Base-by-base conservation (phyloP, 2,329 filamentous ascomycete species). In the Aspergillus sclerotialis region DNA sequence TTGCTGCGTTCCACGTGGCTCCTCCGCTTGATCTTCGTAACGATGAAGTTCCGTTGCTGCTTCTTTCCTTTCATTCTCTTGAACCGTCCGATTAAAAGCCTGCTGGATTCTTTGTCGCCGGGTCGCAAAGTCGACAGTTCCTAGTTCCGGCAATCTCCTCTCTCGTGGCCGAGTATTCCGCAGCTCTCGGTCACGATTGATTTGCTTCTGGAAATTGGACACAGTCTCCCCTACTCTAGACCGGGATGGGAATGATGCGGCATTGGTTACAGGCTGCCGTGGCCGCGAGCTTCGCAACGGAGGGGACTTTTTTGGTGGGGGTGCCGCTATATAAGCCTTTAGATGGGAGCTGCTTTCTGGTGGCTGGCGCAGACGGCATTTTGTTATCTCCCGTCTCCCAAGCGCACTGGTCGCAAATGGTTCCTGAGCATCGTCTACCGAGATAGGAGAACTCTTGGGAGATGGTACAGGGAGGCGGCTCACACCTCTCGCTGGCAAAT, bases 121-220 rank as follows among this genome's bases (percentile, higher is more conserved):
- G 46, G 85, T 84, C 39, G 83, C 86, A 55, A 93, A 92, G 60
- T 94, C 85, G 33, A 93, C 84, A 39, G 82, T 82, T 1, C 82
- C 82, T 38, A 89, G 50, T 49, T 78, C 73, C n/a, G 73, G 73
- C 21, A 75, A 67, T 44, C 63, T 67, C 43, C 63, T 64, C 40
- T 55, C 58, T 34, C 57, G 54, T 31, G 53, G 50, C 38, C 55
- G 55, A 16, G 54, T 42, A 33, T 46, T 60, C 45, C 55, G 53
- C 8, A 40, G 37, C 19, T 56, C 53, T 30, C 40, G 55, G 33
- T 60, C 47, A 15, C 50, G 45, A 32, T 58, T 58, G 32, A 52
- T 53, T 30, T 56, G 53, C 37, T 41, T 61, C 52, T 61, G 66
- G 32, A 66, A 55, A 40, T 50, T 58, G 19, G 60, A 64, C 42